Base-by-base conservation (phyloP, 441 rosid species). In the Gossypium gossypioides region DNA sequence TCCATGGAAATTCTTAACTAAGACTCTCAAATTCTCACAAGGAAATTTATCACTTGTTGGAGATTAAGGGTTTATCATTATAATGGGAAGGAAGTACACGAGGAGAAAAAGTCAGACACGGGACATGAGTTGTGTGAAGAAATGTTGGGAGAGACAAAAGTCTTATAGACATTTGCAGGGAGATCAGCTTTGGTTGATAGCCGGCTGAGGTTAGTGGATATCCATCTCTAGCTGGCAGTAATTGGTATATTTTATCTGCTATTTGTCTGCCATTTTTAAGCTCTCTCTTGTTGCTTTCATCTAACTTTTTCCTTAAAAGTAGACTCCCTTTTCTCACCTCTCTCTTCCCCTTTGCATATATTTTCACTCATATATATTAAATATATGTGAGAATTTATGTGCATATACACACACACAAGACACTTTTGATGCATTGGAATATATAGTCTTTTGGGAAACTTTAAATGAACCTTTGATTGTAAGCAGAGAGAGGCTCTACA, bases 281-380 rank as follows among this genome's bases (percentile, higher is more conserved):
- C 76, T 77, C 56, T 65, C 68, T 77, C 51, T 66, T 67, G 79
- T 81, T 37, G 74, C 80, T 80, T 78, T 80, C 80, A 56, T 46
- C 68, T 42, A 62, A 27, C 58, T 46, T 76, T 76, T 57, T 18
- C 55, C 59, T 9, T 55, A 54, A 55, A 55, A 55, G 59, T 1
- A 25, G 62, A 24, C 16, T 57, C 34, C 37, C 37, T 57, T 57
- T 57, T 57, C 37, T 57, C 62, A 57, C 37, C 34, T 57, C 62
- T 48, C 52, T 12, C 59, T 55, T 55, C 58, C 32, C 61, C 32
- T 56, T 24, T 56, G 27, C 32, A 9, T 55, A 3, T 19, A 9
- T 21, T 19, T 21, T 21, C n/a, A 56, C n/a, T 13, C 56, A 1
- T 52, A 52, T 32, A 32, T 32, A 32, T 32, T 32, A 32, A 32